Evolutionary conservation across 768 basidiomycete genomes (phyloP), one percentile per base, ranked within the genome.

Genomic region (Tylopilus sp.): DNA sequence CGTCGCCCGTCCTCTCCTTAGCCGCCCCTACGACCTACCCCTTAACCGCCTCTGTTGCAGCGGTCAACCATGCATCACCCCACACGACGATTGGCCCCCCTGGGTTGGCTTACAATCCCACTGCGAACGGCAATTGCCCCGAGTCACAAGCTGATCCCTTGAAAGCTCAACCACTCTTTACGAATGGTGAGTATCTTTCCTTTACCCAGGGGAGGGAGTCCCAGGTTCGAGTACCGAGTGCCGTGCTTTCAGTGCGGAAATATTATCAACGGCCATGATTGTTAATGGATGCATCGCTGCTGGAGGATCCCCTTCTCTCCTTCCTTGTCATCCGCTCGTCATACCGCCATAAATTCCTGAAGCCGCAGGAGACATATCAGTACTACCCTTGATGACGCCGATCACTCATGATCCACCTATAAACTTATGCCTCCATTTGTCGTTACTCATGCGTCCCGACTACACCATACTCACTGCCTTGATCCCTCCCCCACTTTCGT

Each of bases 221-320:
- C 74, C 70, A 73, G 85, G 85, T 77, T 83, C 82, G 79, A 79
- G 84, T 90, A 88, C 86, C 88, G 79, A 89, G 86, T 74, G 71
- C 85, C 85, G 83, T 87, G 76, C 86, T 86, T 88, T 86, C 85
- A 89, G 87, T 86, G 83, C 86, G 85, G 83, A 85, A 83, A 80
- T 74, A 81, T 74, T 81, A 80, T 72, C 76, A 82, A 79, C 83
- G 79, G 68, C 79, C 78, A 75, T 88, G 76, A 88, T 65, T 61
- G 53, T 59, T 60, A 65, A 67, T 68, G 63, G 64, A 68, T 73
- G 67, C 72, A 43, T 59, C 63, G 44, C 53, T 61, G 28, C 47
- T 65, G 21, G n/a, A n/a, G n/a, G n/a, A 49, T 51, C 55, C 47
- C 44, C 41, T 53, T 55, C 47, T 39, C 43, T 53, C 54, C 60